Base-by-base conservation (phyloP, 1,139 yeast species). In the Saccharomyces hybrid region DNA sequence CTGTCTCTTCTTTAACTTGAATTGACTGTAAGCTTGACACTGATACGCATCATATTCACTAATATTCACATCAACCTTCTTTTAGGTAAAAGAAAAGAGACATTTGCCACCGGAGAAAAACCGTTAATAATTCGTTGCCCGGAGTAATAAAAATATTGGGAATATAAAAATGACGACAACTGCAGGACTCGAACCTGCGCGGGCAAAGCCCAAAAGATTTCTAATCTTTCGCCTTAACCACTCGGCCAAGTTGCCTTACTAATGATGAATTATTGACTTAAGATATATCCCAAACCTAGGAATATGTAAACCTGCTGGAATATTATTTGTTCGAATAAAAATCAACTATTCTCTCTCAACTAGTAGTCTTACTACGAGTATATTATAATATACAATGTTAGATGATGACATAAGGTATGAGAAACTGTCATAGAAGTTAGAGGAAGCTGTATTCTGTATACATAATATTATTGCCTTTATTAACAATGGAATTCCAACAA, bases 181-280 rank as follows among this genome's bases (percentile, higher is more conserved):
- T 67, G 69, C 71, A 68, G 71, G 71, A 68, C 58, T 68, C 65
- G 71, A 68, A 67, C 70, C 71, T 68, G 71, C 69, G 71, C 71
- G 71, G 71, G 71, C 71, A 67, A 63, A 68, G 71, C 77, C 78
- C 78, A 74, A 75, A 74, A 74, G 78, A 74, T 75, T 75, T 75
- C 78, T 75, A 75, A 75, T 75, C 78, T 75, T 74, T 73, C 78
- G 78, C 78, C 78, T 75, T 75, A 75, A 75, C 78, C 78, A 73
- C 78, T 75, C 78, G 78, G 78, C 78, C 78, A 75, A 73, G 75
- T 71, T 73, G 77, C 76, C 77, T 38, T 51, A 5, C 3, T 19
- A 47, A 49, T 46, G 13, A 23, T 23, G 25, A 5, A 23, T 23
- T 23, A 23, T 23, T 23, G 25, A 23, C 25, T 23, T 23, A 23